Conservation (phyloP, 2,329 filamentous ascomycete species). For the Penicillium crustosum region DNA sequence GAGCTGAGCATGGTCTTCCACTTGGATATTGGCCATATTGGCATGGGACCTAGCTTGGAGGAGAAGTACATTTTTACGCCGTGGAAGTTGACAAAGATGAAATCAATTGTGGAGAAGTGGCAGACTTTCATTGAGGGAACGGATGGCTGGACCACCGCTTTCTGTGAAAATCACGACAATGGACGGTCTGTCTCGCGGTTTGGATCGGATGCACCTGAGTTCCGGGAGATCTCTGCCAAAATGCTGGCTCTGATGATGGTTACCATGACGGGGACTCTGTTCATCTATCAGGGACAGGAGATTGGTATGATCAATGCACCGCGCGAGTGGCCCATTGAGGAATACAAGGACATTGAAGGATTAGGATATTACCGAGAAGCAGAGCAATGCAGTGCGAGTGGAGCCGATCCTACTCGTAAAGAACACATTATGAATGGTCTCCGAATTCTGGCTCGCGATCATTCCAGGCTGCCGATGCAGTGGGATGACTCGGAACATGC, state of each 20-base stretch:
- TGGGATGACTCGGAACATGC: slow-evolving; percentile 59
- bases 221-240: slow-evolving; percentile 52
- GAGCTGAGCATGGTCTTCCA: slow-evolving; percentile 70
- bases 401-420: slow-evolving; percentile 14
- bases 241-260: slow-evolving; percentile 54
- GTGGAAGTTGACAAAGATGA: slow-evolving; percentile 53
- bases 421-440: slow-evolving; percentile 37
- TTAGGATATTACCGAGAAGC: slow-evolving; percentile 49
- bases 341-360: slow-evolving; percentile 46
- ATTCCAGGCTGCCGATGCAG: slow-evolving; percentile 66
- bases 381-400: slow-evolving; percentile 36
- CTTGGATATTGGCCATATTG: slow-evolving; percentile 47
- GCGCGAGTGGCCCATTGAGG: slow-evolving; percentile 48
- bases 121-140: slow-evolving; percentile 53
- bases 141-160: slow-evolving; percentile 57
- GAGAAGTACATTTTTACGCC: slow-evolving; percentile 48
- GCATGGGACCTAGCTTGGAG: slow-evolving; percentile 50
- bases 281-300: slow-evolving; percentile 62
- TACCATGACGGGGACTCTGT: slow-evolving; percentile 55
- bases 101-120: slow-evolving; percentile 51
- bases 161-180: slow-evolving; percentile 66
- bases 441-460: slow-evolving; percentile 58
- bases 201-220: slow-evolving; percentile 49
- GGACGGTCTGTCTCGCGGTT: slow-evolving; percentile 57
- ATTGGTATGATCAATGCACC: slow-evolving; percentile 61